Conservation (phyloP, 1,284 basidiomycete genomes). For the Trichosporon coremiiforme region DNA sequence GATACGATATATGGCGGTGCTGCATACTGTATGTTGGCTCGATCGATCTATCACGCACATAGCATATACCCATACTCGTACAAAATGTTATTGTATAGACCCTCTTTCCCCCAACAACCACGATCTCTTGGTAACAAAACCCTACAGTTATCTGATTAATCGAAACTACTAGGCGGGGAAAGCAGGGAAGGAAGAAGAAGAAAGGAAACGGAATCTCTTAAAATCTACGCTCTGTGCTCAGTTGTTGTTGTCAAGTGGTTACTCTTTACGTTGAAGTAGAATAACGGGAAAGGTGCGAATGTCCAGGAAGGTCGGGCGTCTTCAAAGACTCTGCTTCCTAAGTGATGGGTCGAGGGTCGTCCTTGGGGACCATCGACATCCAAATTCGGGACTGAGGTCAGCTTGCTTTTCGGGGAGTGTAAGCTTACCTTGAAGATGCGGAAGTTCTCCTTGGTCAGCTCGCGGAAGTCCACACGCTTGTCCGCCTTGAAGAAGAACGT, state of each 20-base stretch:
- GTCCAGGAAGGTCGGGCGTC: not conserved
- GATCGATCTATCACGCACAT: conserved; percentile 17
- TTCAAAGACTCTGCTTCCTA: not conserved
- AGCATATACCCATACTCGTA: conserved; percentile 16
- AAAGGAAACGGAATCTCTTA: conserved; percentile 26
- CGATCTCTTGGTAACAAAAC: conserved; percentile 14
- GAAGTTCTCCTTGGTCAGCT: conserved; percentile 63
- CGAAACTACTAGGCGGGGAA: not conserved
- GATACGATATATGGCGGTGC: conserved; percentile 2
- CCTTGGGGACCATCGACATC: conserved; percentile 53
- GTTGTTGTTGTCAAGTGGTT: not conserved
- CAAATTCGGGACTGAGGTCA: conserved; percentile 46
- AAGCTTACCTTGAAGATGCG: conserved; percentile 51
- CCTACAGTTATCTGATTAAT: conserved; percentile 11
- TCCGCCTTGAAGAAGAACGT: conserved; percentile 98
- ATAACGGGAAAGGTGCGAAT: not conserved
- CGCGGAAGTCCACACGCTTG: conserved; percentile 94
- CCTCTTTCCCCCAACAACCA: conserved; percentile 10
- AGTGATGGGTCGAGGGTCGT: conserved; percentile 35
- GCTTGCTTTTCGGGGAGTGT: not conserved
- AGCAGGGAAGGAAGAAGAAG: not conserved
- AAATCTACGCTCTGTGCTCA: conserved; percentile 29
- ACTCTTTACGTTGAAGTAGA: not conserved
- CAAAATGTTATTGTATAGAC: conserved; percentile 15
- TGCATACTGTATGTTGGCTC: not conserved